Percentiles rank a stretch among this genome's conserved stretches.
Evolutionary conservation across 1,139 yeast species (phyloP).

Genomic region (Schizosaccharomyces versatilis): DNA sequence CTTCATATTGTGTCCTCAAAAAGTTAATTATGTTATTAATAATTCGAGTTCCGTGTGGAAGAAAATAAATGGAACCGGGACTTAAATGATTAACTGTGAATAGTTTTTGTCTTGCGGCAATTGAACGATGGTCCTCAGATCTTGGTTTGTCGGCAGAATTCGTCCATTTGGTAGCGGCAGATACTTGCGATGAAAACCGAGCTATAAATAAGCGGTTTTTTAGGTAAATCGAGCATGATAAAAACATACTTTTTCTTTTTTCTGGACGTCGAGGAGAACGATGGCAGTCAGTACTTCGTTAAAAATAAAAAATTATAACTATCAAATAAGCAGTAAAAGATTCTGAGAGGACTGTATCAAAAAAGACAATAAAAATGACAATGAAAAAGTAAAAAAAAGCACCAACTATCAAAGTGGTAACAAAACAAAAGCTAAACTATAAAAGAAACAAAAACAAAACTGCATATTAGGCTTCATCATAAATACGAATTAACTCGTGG

Average conservation of each 20-base stretch:
- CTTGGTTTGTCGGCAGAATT: background rate
- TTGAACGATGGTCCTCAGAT: background rate
- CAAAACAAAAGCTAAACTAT: background rate
- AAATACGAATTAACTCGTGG: conserved; percentile 27
- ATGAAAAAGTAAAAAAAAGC: background rate
- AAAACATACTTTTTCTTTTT: no score
- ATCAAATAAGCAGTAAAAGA: no score
- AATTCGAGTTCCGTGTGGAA: conserved; percentile 94
- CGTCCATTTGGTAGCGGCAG: no score
- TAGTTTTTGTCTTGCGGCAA: conserved; percentile 25
- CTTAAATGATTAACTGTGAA: conserved; percentile 58
- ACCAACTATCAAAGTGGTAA: no score
- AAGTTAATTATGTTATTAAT: conserved; percentile 64
- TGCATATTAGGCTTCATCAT: background rate
- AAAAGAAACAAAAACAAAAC: background rate
- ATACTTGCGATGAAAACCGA: no score
- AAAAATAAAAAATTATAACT: no score
- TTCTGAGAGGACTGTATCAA: background rate
- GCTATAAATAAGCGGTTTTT: no score
- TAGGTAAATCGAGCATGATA: no score
- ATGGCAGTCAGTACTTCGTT: no score
- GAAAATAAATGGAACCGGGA: conserved; percentile 90
- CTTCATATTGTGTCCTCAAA: conserved; percentile 60
- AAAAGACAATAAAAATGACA: background rate
- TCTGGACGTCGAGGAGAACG: no score